These are phyloP conservation scores for Sedum album DNA, from an alignment of 164 flowering plant genomes.

Conservation along the genomic window DNA sequence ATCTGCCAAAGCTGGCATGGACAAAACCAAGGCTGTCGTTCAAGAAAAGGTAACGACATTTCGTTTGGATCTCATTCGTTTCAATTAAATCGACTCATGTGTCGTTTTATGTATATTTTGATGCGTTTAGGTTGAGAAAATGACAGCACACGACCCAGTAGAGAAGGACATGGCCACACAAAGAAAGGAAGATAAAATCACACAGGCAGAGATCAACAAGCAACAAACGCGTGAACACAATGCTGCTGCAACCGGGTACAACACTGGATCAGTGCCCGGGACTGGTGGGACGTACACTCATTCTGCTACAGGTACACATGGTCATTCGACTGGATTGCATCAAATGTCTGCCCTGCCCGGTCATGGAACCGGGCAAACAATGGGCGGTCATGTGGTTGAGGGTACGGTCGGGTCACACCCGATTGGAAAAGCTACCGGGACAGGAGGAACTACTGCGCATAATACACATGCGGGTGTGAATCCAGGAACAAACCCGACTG, in stretches of 20 bases:
- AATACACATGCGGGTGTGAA: not conserved
- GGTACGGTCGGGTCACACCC: not conserved
- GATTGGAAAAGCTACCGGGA: not conserved
- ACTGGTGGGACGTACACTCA: constrained; percentile 9
- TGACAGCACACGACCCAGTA: constrained; percentile 7
- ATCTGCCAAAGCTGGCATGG: constrained; percentile 31
- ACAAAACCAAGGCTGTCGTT: constrained; percentile 32
- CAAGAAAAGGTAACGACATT: constrained; percentile 29
- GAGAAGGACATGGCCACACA: constrained; percentile 8
- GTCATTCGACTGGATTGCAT: constrained; percentile 23
- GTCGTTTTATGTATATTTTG: not conserved
- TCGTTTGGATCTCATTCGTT: too few species aligned
- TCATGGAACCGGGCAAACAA: constrained; percentile 21
- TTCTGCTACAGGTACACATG: too few species aligned
- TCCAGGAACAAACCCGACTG: not conserved
- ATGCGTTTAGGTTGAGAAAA: not conserved
- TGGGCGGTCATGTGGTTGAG: constrained; percentile 4
- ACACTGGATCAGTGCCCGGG: not conserved
- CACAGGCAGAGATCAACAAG: constrained; percentile 5
- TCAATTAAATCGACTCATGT: not conserved
- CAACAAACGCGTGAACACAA: constrained; percentile 4
- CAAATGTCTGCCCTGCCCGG: constrained; percentile 54
- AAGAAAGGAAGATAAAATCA: constrained; percentile 3
- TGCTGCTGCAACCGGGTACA: not conserved
- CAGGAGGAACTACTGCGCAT: not conserved